Evolutionary conservation across 2,329 filamentous ascomycete species (phyloP).

Genomic region (Fusarium sacchari): DNA sequence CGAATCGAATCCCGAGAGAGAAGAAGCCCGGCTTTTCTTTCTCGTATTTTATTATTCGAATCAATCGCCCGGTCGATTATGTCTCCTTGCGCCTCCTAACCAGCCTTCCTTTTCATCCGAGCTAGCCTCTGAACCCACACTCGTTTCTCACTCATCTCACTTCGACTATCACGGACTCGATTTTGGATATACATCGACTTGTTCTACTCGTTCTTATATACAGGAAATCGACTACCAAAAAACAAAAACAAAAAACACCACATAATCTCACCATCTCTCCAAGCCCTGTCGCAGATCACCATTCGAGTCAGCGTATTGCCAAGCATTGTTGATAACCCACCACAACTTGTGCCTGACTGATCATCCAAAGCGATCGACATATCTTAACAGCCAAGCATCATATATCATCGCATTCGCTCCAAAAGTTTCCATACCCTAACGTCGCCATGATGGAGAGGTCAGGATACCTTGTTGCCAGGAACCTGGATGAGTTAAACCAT

Average conservation of each 20-base stretch:
- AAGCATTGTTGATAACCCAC: constrained; percentile 22
- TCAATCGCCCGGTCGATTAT: constrained; percentile 49
- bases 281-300: constrained; percentile 18
- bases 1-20: constrained; percentile 20
- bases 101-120: constrained; percentile 49
- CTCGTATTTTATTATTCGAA: constrained; percentile 31
- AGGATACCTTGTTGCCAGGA: constrained; percentile 39
- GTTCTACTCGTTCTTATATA: not conserved
- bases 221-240: constrained; percentile 1
- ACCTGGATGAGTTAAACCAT: constrained; percentile 46
- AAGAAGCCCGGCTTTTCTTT: constrained; percentile 25
- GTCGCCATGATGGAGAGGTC: constrained; percentile 40
- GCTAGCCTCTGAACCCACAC: constrained; percentile 61
- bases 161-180: constrained; percentile 24
- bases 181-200: constrained; percentile 1
- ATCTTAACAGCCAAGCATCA: constrained; percentile 18
- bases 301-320: constrained; percentile 19
- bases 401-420: constrained; percentile 5
- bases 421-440: not conserved
- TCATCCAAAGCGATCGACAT: constrained; percentile 42
- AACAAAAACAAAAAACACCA: not conserved
- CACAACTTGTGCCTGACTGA: constrained; percentile 25
- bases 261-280: constrained; percentile 3
- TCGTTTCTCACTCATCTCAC: constrained; percentile 47
- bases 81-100: constrained; percentile 47